phyloP scores from a whole-genome alignment of 2,329 filamentous ascomycete genomes.

The Colletotrichum abscissum region DNA sequence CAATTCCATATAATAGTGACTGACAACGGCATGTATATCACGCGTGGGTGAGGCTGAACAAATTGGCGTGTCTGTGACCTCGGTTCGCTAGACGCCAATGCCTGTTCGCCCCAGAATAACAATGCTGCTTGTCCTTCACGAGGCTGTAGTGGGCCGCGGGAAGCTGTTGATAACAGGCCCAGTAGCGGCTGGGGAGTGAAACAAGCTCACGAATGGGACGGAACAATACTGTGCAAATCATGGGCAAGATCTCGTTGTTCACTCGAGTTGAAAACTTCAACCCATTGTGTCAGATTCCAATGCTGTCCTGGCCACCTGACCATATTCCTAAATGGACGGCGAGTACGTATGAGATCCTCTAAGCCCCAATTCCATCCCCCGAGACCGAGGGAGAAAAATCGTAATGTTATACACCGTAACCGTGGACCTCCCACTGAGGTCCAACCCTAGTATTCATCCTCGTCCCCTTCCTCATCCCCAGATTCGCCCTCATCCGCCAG shows the following conservation, averaged over 20 bases:
- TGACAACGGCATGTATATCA: too few relatives aligned
- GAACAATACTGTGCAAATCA: not conserved
- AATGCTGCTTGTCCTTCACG: too few relatives aligned
- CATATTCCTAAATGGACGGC: not conserved
- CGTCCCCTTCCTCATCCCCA: conserved; percentile 1
- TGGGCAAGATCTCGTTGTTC: not conserved
- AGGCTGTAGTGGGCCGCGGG: too few relatives aligned
- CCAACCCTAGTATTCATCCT: conserved; percentile 19
- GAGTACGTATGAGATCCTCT: not conserved
- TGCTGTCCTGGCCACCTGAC: not conserved
- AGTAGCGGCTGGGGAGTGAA: too few relatives aligned
- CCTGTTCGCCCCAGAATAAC: too few relatives aligned
- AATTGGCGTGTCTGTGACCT: too few relatives aligned
- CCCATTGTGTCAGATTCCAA: not conserved
- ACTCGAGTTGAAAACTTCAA: not conserved
- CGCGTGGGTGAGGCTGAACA: too few relatives aligned
- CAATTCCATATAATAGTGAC: too few relatives aligned
- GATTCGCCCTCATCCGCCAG: conserved; percentile 46
- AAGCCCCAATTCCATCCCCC: not conserved
- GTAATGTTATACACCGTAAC: not conserved
- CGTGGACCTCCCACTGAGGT: too few relatives aligned
- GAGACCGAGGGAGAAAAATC: not conserved
- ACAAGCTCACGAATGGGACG: too few relatives aligned
- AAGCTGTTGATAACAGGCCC: too few relatives aligned
- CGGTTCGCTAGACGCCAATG: too few relatives aligned